Evolutionary conservation across 2,329 filamentous ascomycete genomes (phyloP).

Genomic region (Celoporthe dispersa): DNA sequence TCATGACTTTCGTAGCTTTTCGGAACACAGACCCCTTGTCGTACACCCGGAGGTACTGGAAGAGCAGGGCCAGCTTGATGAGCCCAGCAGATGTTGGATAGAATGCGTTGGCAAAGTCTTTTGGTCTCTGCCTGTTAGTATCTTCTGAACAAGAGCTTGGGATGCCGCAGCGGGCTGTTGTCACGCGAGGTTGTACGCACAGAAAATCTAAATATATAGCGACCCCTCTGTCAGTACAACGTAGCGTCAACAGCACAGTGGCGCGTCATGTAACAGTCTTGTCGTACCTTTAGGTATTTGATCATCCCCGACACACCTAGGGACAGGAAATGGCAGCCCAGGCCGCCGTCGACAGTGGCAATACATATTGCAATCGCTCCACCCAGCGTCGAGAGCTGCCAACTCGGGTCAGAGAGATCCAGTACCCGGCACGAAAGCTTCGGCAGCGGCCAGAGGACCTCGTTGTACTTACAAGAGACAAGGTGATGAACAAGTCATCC

Average conservation of each 20-base stretch:
- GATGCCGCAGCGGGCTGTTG: too few relatives aligned
- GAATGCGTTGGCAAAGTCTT: constrained; percentile 30
- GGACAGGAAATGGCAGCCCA: constrained; percentile 23
- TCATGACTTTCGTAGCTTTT: constrained; percentile 31
- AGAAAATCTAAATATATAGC: constrained; percentile 25
- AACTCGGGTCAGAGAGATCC: background rate
- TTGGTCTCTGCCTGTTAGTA: background rate
- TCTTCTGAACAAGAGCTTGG: background rate
- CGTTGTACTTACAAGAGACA: constrained; percentile 29
- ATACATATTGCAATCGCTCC: constrained; percentile 23
- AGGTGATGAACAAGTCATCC: constrained; percentile 32
- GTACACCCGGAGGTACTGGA: constrained; percentile 33
- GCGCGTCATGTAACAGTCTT: background rate
- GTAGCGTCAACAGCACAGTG: background rate
- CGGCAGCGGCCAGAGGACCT: background rate
- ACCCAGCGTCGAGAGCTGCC: constrained; percentile 6
- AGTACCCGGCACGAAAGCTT: background rate
- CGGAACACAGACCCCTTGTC: constrained; percentile 28
- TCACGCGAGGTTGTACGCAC: background rate
- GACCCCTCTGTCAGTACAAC: background rate
- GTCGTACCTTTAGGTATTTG: constrained; percentile 28
- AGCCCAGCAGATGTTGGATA: constrained; percentile 32
- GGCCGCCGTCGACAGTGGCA: constrained; percentile 8
- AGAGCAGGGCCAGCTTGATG: constrained; percentile 33
- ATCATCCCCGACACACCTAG: constrained; percentile 8